Percentiles rank a stretch among this genome's conserved stretches.
These are phyloP conservation scores for Cryptosporidium tyzzeri DNA, from an alignment of 169 alveolate species.

Conservation along the genomic window DNA sequence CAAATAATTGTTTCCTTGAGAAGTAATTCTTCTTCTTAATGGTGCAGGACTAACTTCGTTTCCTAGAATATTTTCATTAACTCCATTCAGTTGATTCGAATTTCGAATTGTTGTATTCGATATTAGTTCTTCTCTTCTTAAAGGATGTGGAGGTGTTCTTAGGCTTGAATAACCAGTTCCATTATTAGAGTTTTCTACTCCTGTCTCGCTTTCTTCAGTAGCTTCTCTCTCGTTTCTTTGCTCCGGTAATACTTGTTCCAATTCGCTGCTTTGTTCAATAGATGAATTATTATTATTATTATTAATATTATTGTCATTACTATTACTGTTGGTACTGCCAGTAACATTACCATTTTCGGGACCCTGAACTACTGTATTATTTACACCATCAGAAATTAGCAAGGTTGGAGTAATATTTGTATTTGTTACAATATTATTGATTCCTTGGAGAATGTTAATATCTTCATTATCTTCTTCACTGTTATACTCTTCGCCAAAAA, in stretches of 20 bases:
- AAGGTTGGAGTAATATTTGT: conserved; percentile 8
- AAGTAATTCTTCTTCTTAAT: conserved; percentile 46
- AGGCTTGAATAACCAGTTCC: neutral
- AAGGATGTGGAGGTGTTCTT: conserved; percentile 34
- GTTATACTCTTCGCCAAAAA: conserved; percentile 40
- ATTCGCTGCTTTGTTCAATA: neutral
- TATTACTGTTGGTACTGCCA: neutral
- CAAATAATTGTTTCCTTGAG: conserved; percentile 10
- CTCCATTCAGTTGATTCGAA: neutral
- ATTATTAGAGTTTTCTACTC: neutral
- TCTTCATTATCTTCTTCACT: conserved; percentile 53
- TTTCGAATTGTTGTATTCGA: neutral
- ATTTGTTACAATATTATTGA: conserved; percentile 15
- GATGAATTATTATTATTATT: neutral
- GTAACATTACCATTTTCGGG: neutral
- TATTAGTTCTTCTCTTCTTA: conserved; percentile 9
- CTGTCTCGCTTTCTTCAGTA: neutral
- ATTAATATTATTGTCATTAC: neutral
- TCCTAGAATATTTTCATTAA: neutral
- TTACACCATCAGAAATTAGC: neutral
- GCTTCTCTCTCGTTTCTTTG: neutral
- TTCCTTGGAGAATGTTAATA: conserved; percentile 30
- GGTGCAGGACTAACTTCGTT: conserved; percentile 31
- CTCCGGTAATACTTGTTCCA: neutral
- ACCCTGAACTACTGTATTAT: neutral